These are phyloP conservation scores for Ceratocystis variospora DNA, from an alignment of 2,329 filamentous ascomycete genomes.

Conservation along the genomic window DNA sequence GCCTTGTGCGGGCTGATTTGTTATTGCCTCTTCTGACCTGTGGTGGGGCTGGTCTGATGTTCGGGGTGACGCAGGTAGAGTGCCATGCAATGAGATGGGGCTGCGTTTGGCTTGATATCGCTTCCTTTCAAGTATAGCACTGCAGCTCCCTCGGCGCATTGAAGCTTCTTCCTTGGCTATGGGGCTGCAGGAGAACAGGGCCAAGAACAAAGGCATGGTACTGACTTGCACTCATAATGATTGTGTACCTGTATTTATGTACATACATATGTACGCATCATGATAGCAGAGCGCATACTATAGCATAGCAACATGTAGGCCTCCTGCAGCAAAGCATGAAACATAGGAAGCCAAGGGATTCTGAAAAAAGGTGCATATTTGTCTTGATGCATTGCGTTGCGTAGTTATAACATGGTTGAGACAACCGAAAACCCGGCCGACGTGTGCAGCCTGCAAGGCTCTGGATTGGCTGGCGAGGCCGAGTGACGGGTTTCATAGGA, in stretches of 20 bases:
- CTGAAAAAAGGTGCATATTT: not conserved
- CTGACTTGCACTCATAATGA: too few relatives aligned
- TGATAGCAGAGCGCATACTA: not conserved
- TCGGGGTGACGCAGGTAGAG: not conserved
- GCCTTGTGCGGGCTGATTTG: not conserved
- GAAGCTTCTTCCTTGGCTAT: too few relatives aligned
- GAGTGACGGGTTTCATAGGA: slow-evolving; percentile 1
- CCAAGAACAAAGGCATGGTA: too few relatives aligned
- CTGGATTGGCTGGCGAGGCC: slow-evolving; percentile 11
- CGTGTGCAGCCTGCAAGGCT: slow-evolving; percentile 13
- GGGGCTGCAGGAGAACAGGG: too few relatives aligned
- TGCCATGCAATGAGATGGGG: slow-evolving; percentile 30
- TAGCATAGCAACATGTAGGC: not conserved
- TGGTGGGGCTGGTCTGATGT: not conserved
- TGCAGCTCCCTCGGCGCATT: not conserved
- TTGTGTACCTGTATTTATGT: too few relatives aligned
- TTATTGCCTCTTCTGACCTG: not conserved
- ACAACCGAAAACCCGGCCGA: slow-evolving; percentile 5
- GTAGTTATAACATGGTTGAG: slow-evolving; percentile 47
- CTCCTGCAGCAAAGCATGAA: not conserved
- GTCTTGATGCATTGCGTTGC: slow-evolving; percentile 23
- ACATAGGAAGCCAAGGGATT: not conserved
- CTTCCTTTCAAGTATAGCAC: not conserved
- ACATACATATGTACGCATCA: not conserved
- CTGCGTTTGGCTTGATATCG: not conserved